Conservation (phyloP, 2,329 filamentous ascomycete genomes). For the Fusarium anguioides region DNA sequence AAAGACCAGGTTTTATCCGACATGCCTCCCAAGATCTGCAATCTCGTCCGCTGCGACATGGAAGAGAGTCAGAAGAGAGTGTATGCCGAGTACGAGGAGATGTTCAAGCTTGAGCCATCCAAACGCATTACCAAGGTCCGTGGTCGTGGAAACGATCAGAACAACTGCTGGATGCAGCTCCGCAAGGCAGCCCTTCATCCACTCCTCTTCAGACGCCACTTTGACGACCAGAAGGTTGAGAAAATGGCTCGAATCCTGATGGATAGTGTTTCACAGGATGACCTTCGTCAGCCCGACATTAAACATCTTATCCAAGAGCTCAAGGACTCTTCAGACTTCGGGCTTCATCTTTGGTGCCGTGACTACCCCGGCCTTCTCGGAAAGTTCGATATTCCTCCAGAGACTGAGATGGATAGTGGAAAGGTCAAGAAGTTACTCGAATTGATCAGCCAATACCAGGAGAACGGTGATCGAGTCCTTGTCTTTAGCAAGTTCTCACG, state of each 20-base stretch:
- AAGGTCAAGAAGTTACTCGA: conserved; percentile 86
- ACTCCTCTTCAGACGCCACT: conserved; percentile 84
- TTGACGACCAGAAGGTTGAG: conserved; percentile 77
- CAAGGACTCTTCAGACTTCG: conserved; percentile 70
- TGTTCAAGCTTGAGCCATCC: conserved; percentile 72
- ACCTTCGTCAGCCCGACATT: conserved; percentile 63
- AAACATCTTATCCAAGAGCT: conserved; percentile 67
- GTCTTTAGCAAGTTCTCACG: conserved; percentile 95
- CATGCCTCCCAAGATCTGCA: conserved; percentile 81
- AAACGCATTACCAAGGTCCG: conserved; percentile 61
- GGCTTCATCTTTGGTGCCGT: conserved; percentile 73
- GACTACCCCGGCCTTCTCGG: conserved; percentile 65
- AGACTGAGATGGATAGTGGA: conserved; percentile 72
- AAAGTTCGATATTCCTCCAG: conserved; percentile 64
- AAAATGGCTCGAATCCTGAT: conserved; percentile 84
- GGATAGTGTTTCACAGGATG: conserved; percentile 69
- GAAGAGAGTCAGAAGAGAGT: conserved; percentile 76
- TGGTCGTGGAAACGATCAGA: conserved; percentile 64
- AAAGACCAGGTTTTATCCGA: conserved; percentile 92
- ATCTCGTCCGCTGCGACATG: conserved; percentile 85
- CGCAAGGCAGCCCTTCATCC: conserved; percentile 94
- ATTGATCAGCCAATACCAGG: conserved; percentile 77
- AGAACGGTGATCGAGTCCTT: conserved; percentile 85
- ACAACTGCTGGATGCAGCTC: conserved; percentile 87
- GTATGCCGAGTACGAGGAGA: conserved; percentile 73